A percentile compares a stretch with the other conserved stretches of the same genome.
These are phyloP conservation scores for Gossypium davidsonii DNA, from an alignment of 441 rosid species.

Conservation along the genomic window DNA sequence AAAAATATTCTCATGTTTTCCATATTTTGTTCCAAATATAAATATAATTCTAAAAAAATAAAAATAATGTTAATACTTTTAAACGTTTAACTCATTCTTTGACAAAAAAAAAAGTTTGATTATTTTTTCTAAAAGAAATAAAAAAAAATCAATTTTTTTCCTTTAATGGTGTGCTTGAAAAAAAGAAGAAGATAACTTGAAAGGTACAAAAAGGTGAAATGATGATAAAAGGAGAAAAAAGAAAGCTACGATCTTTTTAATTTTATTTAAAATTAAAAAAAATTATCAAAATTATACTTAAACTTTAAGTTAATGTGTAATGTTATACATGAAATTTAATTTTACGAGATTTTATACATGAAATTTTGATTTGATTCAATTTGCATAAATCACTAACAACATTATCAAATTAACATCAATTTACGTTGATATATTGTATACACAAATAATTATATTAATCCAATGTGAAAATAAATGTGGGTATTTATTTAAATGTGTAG, in stretches of 20 bases:
- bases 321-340: too few species aligned
- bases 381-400: too few species aligned
- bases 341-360: too few species aligned
- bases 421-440: too few species aligned
- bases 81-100: neutral
- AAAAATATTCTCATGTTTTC: neutral
- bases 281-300: too few species aligned
- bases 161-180: neutral
- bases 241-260: neutral
- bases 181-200: neutral
- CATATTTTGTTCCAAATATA: neutral
- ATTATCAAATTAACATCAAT: too few species aligned
- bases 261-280: too few species aligned
- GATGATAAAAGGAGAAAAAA: neutral
- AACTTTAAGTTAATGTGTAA: too few species aligned
- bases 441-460: too few species aligned
- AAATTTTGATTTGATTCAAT: too few species aligned
- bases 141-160: neutral
- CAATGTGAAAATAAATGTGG: too few species aligned
- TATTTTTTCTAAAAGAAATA: neutral
- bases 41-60: neutral
- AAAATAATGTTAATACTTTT: neutral
- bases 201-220: neutral
- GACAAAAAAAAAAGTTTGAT: neutral
- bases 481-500: too few species aligned